Evolutionary conservation across 2,329 filamentous ascomycete genomes (phyloP), one percentile per base, ranked within the genome.

Genomic region (Chaetomiaceae sp.): DNA sequence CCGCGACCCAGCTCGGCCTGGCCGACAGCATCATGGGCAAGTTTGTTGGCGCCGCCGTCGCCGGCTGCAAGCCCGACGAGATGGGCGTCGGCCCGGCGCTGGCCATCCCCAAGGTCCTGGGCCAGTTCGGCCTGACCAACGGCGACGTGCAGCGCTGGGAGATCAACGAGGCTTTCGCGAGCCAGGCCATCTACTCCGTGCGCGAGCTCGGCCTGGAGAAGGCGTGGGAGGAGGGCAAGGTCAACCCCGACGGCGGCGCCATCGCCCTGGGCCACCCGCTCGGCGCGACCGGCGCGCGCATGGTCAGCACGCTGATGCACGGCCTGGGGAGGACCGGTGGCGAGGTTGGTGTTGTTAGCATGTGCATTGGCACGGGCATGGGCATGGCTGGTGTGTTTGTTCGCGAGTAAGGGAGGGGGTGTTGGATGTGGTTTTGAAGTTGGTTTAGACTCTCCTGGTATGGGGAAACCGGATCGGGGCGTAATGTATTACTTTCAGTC

Each of bases 241-340:
- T 96, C 16, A 97, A 97, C 70, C 89, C 89, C 0, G 90, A 95
- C 62, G 92, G 92, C 54, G 91, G 92, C 27, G 92, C 91, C 2
- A 96, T 96, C 67, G 91, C 92, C n/a, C 72, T 96, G 20, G 92
- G 92, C 1, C 92, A 96, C 67, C 91, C 91, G 5, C 77, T 96
- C 1, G 91, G 92, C 41, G 91, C 90, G 27, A 96, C 91, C 5
- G 89, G 89, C 30, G 89, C 87, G 25, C 76, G 91, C 59, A 86
- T 95, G 78, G 70, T 90, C 61, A 82, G 82, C 42, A 92, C 87
- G 44, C 67, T 92, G 59, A 60, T 77, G 61, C 80, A 73, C 65
- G 95, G 72, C 66, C 79, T 69, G 76, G 86, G 73, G 64, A 87
- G 81, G 72, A 81, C 69, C 69, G 87, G 82, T 1, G 77, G 86